Evolutionary conservation across 106 monocot genomes (phyloP), one percentile per base, ranked within the genome.

Genomic region (Platanthera zijinensis): DNA sequence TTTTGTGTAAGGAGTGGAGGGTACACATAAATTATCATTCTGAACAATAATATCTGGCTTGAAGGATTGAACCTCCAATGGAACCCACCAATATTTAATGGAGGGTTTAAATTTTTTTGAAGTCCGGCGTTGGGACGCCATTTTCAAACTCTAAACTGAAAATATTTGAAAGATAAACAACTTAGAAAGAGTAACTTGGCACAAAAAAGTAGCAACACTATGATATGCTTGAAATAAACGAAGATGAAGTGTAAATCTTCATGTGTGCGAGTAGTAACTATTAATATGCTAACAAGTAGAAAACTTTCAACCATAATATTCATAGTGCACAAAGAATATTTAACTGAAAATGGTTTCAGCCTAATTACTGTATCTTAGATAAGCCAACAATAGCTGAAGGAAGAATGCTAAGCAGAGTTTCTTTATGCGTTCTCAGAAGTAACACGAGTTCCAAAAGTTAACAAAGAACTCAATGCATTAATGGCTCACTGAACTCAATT

Each of bases 51-150:
- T 57, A 69, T 78, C 54, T 68, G 84, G 62, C 49, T 80, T 57
- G 51, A 73, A 80, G 30, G 79, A 75, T 47, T 80, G 76, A 18
- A 69, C 76, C 5, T 87, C 89, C 45, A 83, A 69, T 69, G 86
- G 87, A 83, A 84, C 59, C 84, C 80, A 82, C 57, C 70, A 64
- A 82, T 81, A 83, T 74, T 80, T 89, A 69, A 87, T 84, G 51
- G 91, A 87, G 77, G 84, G 71, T 67, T 75, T 80, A 25, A 17
- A 7, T 56, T 62, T 74, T 71, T 77, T 91, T 69, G 83, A 80
- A 18, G 73, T 19, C 18, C 73, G 21, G 19, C 5, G 48, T 48
- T 68, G 48, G 74, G 81, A 85, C 4, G 71, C 61, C 92, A 89
- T 92, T 82, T 57, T 56, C 10, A 72, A 51, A 79, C 25, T 50